Conservation (phyloP, 345 rosid genomes). For the Citrus australasica region DNA sequence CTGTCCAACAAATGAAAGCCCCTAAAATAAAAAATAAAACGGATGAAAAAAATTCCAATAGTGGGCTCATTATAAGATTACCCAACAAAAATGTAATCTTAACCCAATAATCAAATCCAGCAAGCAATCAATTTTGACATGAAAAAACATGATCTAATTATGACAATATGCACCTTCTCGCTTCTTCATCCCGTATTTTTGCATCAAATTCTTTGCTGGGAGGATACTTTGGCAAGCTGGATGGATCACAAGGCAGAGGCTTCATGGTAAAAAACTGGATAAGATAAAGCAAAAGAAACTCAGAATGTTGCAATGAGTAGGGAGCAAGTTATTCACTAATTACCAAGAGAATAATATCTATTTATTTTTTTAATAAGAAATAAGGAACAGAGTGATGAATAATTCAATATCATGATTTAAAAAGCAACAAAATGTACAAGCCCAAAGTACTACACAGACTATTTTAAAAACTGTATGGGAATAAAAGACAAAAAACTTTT, state of each 20-base stretch:
- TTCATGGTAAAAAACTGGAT: constrained; percentile 73
- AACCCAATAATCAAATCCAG: neutral
- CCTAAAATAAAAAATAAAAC: neutral
- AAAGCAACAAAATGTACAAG: neutral
- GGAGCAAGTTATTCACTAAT: neutral
- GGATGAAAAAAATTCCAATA: neutral
- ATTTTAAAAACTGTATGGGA: neutral
- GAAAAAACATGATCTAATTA: neutral
- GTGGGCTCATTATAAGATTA: neutral
- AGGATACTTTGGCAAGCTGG: constrained; percentile 92
- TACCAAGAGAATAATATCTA: neutral
- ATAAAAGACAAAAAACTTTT: neutral
- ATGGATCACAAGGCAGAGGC: constrained; percentile 94
- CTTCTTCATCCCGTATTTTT: constrained; percentile 90
- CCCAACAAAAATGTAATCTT: neutral
- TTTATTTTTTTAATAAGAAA: no score
- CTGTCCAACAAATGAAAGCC: neutral
- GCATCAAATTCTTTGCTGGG: constrained; percentile 98
- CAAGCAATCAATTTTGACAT: neutral
- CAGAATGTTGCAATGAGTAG: neutral
- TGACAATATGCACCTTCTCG: constrained; percentile 61
- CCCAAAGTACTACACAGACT: neutral
- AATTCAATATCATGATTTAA: neutral
- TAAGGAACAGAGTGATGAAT: no score
- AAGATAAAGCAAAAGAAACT: constrained; percentile 20